Conservation (phyloP, 345 rosid species). For the Mangifera indica region DNA sequence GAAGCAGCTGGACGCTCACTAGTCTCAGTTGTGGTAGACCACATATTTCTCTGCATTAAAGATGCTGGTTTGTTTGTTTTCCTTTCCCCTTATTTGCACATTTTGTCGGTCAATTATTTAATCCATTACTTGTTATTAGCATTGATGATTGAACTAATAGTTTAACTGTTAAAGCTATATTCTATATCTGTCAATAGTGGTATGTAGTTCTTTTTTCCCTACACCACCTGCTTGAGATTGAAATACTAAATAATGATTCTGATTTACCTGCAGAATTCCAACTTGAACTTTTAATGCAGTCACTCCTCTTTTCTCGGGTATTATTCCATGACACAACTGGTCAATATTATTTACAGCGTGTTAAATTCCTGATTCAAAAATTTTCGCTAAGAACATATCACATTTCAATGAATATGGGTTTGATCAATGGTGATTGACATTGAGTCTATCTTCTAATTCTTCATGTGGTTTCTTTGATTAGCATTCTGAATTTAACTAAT, state of each 20-base stretch:
- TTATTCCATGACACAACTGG: constrained; percentile 23
- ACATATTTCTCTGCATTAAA: constrained; percentile 90
- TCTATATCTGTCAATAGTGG: constrained; percentile 15
- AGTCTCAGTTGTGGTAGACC: constrained; percentile 90
- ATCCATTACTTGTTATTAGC: not conserved
- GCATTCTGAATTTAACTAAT: not conserved
- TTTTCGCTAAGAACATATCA: constrained; percentile 8
- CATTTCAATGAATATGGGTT: not conserved
- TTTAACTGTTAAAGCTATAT: constrained; percentile 11
- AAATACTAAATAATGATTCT: constrained; percentile 14
- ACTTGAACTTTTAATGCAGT: constrained; percentile 94
- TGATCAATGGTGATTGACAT: not conserved
- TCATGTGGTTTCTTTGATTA: not conserved
- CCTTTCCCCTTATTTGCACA: not conserved
- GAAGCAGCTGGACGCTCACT: constrained; percentile 95
- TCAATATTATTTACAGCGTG: constrained; percentile 19
- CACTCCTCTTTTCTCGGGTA: constrained; percentile 95
- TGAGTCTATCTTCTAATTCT: not conserved
- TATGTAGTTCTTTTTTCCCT: not conserved
- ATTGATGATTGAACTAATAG: constrained; percentile 1
- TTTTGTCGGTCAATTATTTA: not conserved
- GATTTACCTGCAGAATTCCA: constrained; percentile 72
- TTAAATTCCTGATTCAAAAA: constrained; percentile 19
- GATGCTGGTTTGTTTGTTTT: constrained; percentile 73
- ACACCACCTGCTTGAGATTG: not conserved